Evolutionary conservation across 2,329 filamentous ascomycete species (phyloP).

Genomic region (Phialophora verrucosa): DNA sequence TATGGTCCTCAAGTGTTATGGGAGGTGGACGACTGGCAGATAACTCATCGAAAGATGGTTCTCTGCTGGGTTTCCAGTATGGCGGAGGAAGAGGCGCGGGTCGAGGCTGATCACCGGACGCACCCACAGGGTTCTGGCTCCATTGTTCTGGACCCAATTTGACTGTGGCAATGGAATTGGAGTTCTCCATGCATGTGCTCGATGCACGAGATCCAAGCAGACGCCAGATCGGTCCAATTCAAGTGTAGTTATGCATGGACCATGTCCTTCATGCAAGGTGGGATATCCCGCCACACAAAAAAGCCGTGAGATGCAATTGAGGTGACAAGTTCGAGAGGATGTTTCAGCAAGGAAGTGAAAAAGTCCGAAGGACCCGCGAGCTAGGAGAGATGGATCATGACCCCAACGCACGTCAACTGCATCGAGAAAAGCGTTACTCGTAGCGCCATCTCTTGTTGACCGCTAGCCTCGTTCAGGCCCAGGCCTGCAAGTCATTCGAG

Average conservation of each 20-base stretch:
- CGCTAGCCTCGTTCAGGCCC: conserved; percentile 9
- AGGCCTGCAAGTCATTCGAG: background rate
- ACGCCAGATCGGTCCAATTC: conserved; percentile 1
- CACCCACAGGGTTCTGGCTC: background rate
- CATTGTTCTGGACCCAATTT: conserved; percentile 16
- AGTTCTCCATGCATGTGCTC: conserved; percentile 31
- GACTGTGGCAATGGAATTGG: conserved; percentile 18
- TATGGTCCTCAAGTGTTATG: conserved; percentile 70
- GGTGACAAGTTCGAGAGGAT: conserved; percentile 13
- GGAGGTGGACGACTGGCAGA: conserved; percentile 50
- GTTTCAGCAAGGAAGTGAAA: conserved; percentile 11
- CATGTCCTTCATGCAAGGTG: conserved; percentile 2
- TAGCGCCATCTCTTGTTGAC: conserved; percentile 15
- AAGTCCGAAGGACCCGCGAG: conserved; percentile 19
- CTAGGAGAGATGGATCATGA: conserved; percentile 4
- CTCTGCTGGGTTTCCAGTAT: conserved; percentile 54
- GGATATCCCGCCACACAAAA: conserved; percentile 10
- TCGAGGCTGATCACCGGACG: conserved; percentile 10
- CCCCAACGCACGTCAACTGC: conserved; percentile 13
- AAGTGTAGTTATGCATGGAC: background rate
- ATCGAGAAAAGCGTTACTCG: conserved; percentile 8
- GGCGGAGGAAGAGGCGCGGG: conserved; percentile 43
- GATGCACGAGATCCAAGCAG: conserved; percentile 8
- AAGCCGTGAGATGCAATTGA: conserved; percentile 1
- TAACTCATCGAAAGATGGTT: conserved; percentile 48